Percentiles rank a stretch among this genome's conserved stretches.
Conservation (phyloP, 176 grass and related monocot species). For the Avena sativa region DNA sequence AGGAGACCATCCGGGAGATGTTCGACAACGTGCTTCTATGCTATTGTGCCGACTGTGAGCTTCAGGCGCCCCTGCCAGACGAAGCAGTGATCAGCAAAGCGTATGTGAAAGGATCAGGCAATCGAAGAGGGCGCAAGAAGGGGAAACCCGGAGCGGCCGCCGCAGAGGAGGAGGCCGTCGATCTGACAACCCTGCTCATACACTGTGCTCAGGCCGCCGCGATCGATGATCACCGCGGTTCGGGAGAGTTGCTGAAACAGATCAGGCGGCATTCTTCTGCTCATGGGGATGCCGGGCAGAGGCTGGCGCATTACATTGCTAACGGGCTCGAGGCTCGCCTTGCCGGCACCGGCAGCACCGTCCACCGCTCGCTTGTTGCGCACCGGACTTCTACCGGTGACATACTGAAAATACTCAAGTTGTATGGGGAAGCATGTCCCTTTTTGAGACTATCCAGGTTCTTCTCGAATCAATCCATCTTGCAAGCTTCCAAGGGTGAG, state of each 20-base stretch:
- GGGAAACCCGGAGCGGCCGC: neutral
- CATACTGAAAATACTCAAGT: slow-evolving; percentile 32
- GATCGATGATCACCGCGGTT: slow-evolving; percentile 44
- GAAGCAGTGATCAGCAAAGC: neutral
- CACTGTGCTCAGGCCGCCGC: slow-evolving; percentile 52
- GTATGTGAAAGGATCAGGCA: slow-evolving; percentile 54
- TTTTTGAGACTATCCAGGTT: slow-evolving; percentile 31
- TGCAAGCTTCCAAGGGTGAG: neutral
- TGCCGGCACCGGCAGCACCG: slow-evolving; percentile 44
- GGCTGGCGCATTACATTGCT: slow-evolving; percentile 53
- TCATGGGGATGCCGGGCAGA: slow-evolving; percentile 41
- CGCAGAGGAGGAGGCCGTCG: slow-evolving; percentile 40
- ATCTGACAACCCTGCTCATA: slow-evolving; percentile 47
- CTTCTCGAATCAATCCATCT: slow-evolving; percentile 32
- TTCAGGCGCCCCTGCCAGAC: slow-evolving; percentile 21
- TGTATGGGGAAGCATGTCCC: slow-evolving; percentile 43
- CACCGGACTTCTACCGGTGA: slow-evolving; percentile 33
- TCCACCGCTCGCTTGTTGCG: slow-evolving; percentile 43
- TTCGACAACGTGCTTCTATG: slow-evolving; percentile 57
- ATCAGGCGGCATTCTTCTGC: slow-evolving; percentile 50
- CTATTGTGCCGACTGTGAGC: slow-evolving; percentile 25
- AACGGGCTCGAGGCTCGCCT: slow-evolving; percentile 54
- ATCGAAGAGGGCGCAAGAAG: slow-evolving; percentile 48
- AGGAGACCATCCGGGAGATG: slow-evolving; percentile 53
- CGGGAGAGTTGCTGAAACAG: slow-evolving; percentile 40